These are phyloP conservation scores for Chamaenerion angustifolium DNA, from an alignment of 345 rosid species.

Conservation along the genomic window DNA sequence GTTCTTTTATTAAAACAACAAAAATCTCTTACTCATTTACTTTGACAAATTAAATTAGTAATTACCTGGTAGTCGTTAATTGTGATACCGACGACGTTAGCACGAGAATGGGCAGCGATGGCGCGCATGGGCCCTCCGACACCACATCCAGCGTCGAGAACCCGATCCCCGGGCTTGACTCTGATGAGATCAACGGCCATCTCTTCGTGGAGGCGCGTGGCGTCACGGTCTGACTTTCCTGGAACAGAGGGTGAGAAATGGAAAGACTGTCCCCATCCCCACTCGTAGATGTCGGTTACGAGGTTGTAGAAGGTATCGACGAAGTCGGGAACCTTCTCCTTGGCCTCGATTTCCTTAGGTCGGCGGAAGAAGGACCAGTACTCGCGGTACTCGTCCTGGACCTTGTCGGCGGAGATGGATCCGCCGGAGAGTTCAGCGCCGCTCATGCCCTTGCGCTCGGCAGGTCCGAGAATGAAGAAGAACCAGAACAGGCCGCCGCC, in stretches of 20 bases:
- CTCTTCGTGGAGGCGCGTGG: slow-evolving; percentile 77
- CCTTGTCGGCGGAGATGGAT: slow-evolving; percentile 11
- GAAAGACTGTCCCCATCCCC: slow-evolving; percentile 99
- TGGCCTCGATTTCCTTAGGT: slow-evolving; percentile 70
- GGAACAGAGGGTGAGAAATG: slow-evolving; percentile 72
- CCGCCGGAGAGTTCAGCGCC: too few relatives aligned
- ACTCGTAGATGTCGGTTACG: slow-evolving; percentile 91
- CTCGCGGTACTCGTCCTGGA: slow-evolving; percentile 55
- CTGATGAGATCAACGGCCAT: slow-evolving; percentile 69
- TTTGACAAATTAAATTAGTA: not conserved
- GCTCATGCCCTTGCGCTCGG: too few relatives aligned
- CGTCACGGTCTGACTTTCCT: slow-evolving; percentile 64
- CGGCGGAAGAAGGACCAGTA: slow-evolving; percentile 87
- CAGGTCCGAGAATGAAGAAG: too few relatives aligned
- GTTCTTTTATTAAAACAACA: too few relatives aligned
- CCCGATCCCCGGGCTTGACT: slow-evolving; percentile 37
- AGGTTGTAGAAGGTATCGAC: slow-evolving; percentile 86
- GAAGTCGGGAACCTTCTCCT: slow-evolving; percentile 78
- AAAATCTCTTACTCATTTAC: too few relatives aligned
- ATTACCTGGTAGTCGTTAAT: slow-evolving; percentile 77
- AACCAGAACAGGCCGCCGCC: too few relatives aligned
- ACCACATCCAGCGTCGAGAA: slow-evolving; percentile 91
- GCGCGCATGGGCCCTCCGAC: slow-evolving; percentile 98
- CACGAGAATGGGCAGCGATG: slow-evolving; percentile 76
- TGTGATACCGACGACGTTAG: slow-evolving; percentile 77